Base-by-base conservation (phyloP, 768 basidiomycete genomes). In the Collybia sordida region DNA sequence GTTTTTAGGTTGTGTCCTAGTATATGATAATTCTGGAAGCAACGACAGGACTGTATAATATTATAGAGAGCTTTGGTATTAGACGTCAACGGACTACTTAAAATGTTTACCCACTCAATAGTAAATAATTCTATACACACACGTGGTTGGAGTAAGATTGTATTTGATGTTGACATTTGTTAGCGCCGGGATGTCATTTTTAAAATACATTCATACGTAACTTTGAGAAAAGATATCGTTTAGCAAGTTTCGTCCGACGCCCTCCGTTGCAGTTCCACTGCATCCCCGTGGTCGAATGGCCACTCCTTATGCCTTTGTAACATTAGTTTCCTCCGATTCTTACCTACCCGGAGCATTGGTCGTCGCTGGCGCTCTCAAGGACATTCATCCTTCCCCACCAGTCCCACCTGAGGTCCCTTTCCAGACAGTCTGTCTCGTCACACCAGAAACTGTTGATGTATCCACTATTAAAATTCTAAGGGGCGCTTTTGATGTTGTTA, bases 311-410 rank as follows among this genome's bases (percentile, higher is more conserved):
- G 92, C 91, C 60, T 91, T 97, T 67, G 92, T 88, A 58, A 92
- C 96, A 36, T 88, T 99, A 57, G 72, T 98, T 61, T 93, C 96
- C 49, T 92, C 93, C 25, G 88, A 95, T 64, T 75, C 79, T 22
- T 99, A 99, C 72, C 85, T 98, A 45, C 92, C 93, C 27, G 97
- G 97, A 47, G 94, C 90, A 27, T 85, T 98, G 58, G 81, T 88
- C 51, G 77, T 93, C 61, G 89, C 83, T 25, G 90, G 88, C 47
- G 90, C 96, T 14, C 79, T 99, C 57, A 81, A 80, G 48, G 90
- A 94, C 52, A 64, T 92, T 36, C 93, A 95, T 61, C 76, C 81
- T 15, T 68, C 70, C 37, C 81, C 85, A 6, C 69, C 82, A 19
- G 64, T 73, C 39, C 67, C 79, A 23, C 81, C 84, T 45, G 78